These are phyloP conservation scores for Brachypodium distachyon DNA, from an alignment of 202 grass and related monocot species.

Conservation along the genomic window DNA sequence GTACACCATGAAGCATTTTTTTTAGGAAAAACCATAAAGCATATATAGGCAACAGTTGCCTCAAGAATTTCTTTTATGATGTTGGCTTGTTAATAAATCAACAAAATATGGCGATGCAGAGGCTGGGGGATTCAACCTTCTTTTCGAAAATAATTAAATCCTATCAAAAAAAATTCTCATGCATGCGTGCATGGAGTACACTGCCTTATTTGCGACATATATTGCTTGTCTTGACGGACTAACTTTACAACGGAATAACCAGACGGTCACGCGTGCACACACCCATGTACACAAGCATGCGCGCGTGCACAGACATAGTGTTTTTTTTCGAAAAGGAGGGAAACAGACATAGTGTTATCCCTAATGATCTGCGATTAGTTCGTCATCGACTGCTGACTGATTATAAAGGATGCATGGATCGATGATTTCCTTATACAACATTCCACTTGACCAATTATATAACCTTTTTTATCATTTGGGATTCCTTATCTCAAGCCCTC, in stretches of 20 bases:
- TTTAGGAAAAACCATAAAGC: no score
- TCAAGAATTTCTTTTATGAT: neutral
- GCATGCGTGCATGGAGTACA: neutral
- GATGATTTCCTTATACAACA: neutral
- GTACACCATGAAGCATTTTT: no score
- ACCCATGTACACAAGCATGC: constrained; percentile 3
- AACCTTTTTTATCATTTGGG: neutral
- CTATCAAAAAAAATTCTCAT: neutral
- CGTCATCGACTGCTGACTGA: neutral
- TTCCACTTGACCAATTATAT: constrained; percentile 27
- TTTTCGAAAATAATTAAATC: no score
- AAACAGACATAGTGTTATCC: neutral
- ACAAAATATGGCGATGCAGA: no score
- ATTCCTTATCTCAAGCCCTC: neutral
- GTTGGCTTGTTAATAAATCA: neutral
- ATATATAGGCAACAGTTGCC: neutral
- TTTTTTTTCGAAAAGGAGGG: no score
- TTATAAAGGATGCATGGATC: constrained; percentile 11
- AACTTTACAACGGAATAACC: neutral
- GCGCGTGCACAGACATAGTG: no score
- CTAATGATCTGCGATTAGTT: neutral
- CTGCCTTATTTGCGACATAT: neutral
- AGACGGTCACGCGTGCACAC: constrained; percentile 6
- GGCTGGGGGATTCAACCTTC: no score
- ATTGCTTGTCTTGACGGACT: neutral